These are phyloP conservation scores for Solanum dulcamara DNA, from an alignment of 257 asterid species.

Conservation along the genomic window DNA sequence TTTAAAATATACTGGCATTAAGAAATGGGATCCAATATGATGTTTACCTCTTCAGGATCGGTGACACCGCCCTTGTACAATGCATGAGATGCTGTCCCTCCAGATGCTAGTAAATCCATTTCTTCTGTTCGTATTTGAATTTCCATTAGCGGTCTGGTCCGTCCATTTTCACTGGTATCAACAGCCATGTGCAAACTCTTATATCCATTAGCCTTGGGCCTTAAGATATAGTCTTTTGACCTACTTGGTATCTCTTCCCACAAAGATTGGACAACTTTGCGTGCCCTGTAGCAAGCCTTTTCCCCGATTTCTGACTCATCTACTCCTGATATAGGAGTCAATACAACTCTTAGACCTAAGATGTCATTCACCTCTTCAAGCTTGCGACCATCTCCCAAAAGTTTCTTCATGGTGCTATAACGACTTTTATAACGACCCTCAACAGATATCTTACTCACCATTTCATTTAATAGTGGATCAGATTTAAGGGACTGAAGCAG, in stretches of 20 bases:
- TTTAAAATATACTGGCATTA: not conserved
- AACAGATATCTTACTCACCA: slow-evolving; percentile 40
- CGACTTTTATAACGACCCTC: slow-evolving; percentile 84
- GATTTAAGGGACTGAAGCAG: slow-evolving; percentile 50
- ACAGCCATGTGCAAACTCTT: slow-evolving; percentile 88
- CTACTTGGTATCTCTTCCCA: slow-evolving; percentile 78
- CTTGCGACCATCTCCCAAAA: slow-evolving; percentile 74
- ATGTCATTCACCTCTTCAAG: slow-evolving; percentile 85
- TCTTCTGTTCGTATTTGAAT: slow-evolving; percentile 79
- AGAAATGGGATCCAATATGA: not conserved
- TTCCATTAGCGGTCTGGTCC: slow-evolving; percentile 68
- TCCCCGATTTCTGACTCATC: slow-evolving; percentile 37
- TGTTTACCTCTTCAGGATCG: slow-evolving; percentile 68
- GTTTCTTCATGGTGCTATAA: slow-evolving; percentile 94
- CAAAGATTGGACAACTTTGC: slow-evolving; percentile 50
- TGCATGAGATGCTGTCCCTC: slow-evolving; percentile 91
- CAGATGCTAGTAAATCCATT: slow-evolving; percentile 88
- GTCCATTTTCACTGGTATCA: slow-evolving; percentile 45
- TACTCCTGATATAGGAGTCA: slow-evolving; percentile 31
- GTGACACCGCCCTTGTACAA: slow-evolving; percentile 87
- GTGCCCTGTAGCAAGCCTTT: slow-evolving; percentile 79
- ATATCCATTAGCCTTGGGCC: slow-evolving; percentile 82
- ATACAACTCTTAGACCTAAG: slow-evolving; percentile 66
- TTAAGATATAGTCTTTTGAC: slow-evolving; percentile 71
- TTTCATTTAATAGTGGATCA: slow-evolving; percentile 33